These are phyloP conservation scores for Ceratobasidium sp. DNA, from an alignment of 1,284 basidiomycete species.

Conservation along the genomic window DNA sequence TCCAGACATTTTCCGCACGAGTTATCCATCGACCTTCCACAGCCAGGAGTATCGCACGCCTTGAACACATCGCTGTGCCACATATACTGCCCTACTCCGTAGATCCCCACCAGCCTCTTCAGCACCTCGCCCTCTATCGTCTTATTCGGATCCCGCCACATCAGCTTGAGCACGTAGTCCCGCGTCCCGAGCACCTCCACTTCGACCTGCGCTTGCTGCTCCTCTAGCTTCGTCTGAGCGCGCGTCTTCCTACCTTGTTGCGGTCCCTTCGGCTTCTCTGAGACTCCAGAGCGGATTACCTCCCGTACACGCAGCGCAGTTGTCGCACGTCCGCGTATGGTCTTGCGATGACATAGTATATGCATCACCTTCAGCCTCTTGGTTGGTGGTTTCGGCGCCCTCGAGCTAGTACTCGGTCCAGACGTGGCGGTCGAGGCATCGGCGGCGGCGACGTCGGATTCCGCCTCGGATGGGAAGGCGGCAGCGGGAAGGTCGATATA, in stretches of 20 bases:
- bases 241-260: not conserved
- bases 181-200: not conserved
- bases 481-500: conserved; percentile 17
- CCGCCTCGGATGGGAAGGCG: not conserved
- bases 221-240: not conserved
- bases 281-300: not conserved
- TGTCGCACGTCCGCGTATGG: conserved; percentile 19
- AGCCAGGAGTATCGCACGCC: not conserved
- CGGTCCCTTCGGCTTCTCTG: not conserved
- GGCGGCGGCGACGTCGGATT: not conserved
- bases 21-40: not conserved
- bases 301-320: conserved; percentile 15
- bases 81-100: conserved; percentile 5
- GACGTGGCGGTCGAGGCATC: not conserved
- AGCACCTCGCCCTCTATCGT: conserved; percentile 14
- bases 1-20: not conserved
- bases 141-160: conserved; percentile 16
- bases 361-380: conserved; percentile 18
- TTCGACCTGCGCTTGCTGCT: not conserved
- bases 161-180: conserved; percentile 25
- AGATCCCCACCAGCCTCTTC: not conserved
- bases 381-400: not conserved
- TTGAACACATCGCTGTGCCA: conserved; percentile 12
- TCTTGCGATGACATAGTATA: conserved; percentile 5
- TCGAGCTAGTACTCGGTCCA: not conserved